Evolutionary conservation across 768 basidiomycete species (phyloP).

Genomic region (Cytidiella melzeri): DNA sequence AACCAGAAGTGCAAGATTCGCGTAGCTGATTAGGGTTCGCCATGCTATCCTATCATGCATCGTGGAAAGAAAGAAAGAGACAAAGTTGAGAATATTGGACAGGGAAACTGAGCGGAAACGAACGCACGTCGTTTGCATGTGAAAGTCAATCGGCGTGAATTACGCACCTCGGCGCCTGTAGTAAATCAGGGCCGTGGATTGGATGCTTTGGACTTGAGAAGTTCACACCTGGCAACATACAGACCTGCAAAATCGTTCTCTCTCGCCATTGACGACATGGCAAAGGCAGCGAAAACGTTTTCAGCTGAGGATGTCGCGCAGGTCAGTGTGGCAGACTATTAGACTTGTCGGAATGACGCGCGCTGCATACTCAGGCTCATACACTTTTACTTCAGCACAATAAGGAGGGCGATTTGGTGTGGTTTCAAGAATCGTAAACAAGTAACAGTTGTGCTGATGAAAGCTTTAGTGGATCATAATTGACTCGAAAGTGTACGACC

Average conservation of each 20-base stretch:
- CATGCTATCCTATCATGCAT: too few species aligned
- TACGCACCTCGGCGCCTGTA: too few species aligned
- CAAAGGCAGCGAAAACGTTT: slow-evolving; percentile 13
- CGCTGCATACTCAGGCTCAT: background rate
- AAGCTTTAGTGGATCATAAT: slow-evolving; percentile 67
- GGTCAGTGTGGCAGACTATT: slow-evolving; percentile 8
- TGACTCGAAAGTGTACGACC: slow-evolving; percentile 75
- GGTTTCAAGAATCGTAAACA: slow-evolving; percentile 17
- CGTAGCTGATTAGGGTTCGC: too few species aligned
- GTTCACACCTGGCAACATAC: background rate
- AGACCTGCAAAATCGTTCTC: too few species aligned
- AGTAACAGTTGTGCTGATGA: background rate
- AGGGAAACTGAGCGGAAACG: too few species aligned
- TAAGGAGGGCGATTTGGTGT: slow-evolving; percentile 73
- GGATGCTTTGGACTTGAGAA: too few species aligned
- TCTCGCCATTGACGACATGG: slow-evolving; percentile 1
- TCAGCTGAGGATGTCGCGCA: slow-evolving; percentile 18
- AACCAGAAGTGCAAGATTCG: too few species aligned
- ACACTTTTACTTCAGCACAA: slow-evolving; percentile 70
- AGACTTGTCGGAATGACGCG: background rate
- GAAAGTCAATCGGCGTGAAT: too few species aligned
- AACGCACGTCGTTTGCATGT: too few species aligned
- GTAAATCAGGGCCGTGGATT: too few species aligned
- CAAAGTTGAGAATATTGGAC: too few species aligned
- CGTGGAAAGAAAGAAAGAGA: too few species aligned